A percentile compares a stretch with the other conserved stretches of the same genome.
These are phyloP conservation scores for Coemansia interrupta DNA, from an alignment of 192 early-diverging fungal species.

Conservation along the genomic window DNA sequence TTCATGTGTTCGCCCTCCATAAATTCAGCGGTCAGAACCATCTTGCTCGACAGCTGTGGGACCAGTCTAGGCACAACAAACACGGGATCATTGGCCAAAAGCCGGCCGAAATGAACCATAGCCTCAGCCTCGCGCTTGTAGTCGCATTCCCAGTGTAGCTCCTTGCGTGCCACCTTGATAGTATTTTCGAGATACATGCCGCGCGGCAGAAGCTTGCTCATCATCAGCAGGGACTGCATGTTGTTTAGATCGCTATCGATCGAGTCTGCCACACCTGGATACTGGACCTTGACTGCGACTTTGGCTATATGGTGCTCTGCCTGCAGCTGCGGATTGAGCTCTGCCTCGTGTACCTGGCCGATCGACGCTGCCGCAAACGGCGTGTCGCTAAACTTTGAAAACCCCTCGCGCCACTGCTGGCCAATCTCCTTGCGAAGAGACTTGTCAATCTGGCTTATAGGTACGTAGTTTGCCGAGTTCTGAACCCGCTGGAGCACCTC, in stretches of 20 bases:
- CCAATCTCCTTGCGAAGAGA: slow-evolving; percentile 69
- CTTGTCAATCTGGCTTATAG: slow-evolving; percentile 75
- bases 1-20: slow-evolving; percentile 72
- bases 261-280: slow-evolving; percentile 84
- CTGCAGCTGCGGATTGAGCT: slow-evolving; percentile 24
- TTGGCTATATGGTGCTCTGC: slow-evolving; percentile 20
- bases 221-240: slow-evolving; percentile 69
- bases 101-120: slow-evolving; percentile 63
- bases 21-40: slow-evolving; percentile 78
- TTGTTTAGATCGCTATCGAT: slow-evolving; percentile 89
- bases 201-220: slow-evolving; percentile 81
- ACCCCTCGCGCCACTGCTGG: slow-evolving; percentile 64
- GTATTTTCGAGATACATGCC: slow-evolving; percentile 97
- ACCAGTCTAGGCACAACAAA: slow-evolving; percentile 75
- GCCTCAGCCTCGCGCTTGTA: slow-evolving; percentile 82
- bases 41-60: slow-evolving; percentile 61
- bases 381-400: slow-evolving; percentile 65
- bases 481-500: slow-evolving; percentile 83
- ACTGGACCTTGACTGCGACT: slow-evolving; percentile 94
- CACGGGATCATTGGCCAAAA: slow-evolving; percentile 60
- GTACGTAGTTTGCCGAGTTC: slow-evolving; percentile 95
- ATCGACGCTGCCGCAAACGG: slow-evolving; percentile 94
- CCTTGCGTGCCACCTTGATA: slow-evolving; percentile 80
- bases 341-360: slow-evolving; percentile 74
- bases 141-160: slow-evolving; percentile 93